phyloP scores from a whole-genome alignment of 805 yeast species.

The Wickerhamiella siamensis region DNA sequence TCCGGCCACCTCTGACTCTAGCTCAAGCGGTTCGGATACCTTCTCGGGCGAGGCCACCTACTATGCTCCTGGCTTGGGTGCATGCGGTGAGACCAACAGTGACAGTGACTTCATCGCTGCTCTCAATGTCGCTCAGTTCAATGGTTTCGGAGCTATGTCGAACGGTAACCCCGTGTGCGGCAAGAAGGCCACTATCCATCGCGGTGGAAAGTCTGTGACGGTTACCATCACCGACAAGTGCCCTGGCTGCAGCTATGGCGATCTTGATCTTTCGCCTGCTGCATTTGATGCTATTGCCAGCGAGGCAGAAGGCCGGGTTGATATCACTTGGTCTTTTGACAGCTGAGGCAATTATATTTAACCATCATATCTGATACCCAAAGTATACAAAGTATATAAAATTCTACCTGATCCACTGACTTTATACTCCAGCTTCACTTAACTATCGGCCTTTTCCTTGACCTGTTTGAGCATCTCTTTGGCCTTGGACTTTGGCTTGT shows the following conservation, averaged over 20 bases:
- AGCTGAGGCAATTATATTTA: not conserved
- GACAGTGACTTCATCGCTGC: conserved; percentile 42
- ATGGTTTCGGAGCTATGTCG: conserved; percentile 29
- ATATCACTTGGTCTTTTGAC: conserved; percentile 34
- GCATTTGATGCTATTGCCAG: conserved; percentile 42
- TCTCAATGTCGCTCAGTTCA: conserved; percentile 29
- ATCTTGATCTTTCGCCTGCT: conserved; percentile 46
- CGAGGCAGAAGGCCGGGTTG: conserved; percentile 38
- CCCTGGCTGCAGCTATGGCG: conserved; percentile 36
- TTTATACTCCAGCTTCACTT: not conserved
- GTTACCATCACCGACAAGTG: conserved; percentile 47
- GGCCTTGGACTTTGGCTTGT: conserved; percentile 1
- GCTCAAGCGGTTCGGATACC: conserved; percentile 12
- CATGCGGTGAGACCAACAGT: conserved; percentile 37
- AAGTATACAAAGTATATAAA: not conserved
- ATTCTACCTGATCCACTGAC: not conserved
- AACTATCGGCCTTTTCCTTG: not conserved
- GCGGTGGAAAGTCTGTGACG: conserved; percentile 36
- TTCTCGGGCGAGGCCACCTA: conserved; percentile 27
- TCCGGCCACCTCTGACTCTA: conserved; percentile 8
- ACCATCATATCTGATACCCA: not conserved
- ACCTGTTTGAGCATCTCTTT: conserved; percentile 7
- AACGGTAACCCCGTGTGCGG: conserved; percentile 39
- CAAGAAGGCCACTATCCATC: conserved; percentile 33
- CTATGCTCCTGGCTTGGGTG: conserved; percentile 32